Evolutionary conservation across 108 stramenopile species (phyloP).

Genomic region (Skeletonema grethae): DNA sequence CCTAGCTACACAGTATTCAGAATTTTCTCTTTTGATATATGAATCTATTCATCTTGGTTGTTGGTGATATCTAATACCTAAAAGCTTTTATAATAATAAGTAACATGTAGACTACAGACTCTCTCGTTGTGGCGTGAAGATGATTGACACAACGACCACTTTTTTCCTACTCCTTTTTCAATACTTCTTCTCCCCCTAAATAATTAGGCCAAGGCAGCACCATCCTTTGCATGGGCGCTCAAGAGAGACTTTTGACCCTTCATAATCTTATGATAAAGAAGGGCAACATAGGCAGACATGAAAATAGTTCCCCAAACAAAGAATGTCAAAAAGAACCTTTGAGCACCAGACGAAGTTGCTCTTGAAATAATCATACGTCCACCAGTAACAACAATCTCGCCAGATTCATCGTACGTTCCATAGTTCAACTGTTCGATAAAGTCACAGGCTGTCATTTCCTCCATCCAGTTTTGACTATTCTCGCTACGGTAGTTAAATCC

Average conservation of each 20-base stretch:
- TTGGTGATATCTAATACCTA: too few species aligned
- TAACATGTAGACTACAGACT: too few species aligned
- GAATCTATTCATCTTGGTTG: too few species aligned
- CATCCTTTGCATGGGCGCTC: slow-evolving; percentile 20
- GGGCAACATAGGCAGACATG: slow-evolving; percentile 68
- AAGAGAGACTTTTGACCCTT: slow-evolving; percentile 52
- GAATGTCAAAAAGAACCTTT: slow-evolving; percentile 77
- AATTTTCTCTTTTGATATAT: too few species aligned
- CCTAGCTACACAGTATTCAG: too few species aligned
- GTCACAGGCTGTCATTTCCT: slow-evolving; percentile 77
- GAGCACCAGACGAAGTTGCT: slow-evolving; percentile 64
- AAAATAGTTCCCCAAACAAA: slow-evolving; percentile 70
- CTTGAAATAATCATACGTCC: background rate
- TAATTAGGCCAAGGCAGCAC: slow-evolving; percentile 66
- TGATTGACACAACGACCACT: too few species aligned
- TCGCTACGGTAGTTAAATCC: slow-evolving; percentile 57
- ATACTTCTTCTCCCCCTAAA: background rate
- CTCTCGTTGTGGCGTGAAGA: too few species aligned
- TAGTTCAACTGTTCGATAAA: slow-evolving; percentile 36
- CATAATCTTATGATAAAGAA: slow-evolving; percentile 74
- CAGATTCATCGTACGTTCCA: slow-evolving; percentile 45
- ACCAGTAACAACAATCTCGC: slow-evolving; percentile 48
- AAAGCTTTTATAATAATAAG: too few species aligned
- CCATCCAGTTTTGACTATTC: slow-evolving; percentile 25
- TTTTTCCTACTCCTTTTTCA: too few species aligned